Conservation (phyloP, 2,329 filamentous ascomycete species). For the Penicillium sp. region DNA sequence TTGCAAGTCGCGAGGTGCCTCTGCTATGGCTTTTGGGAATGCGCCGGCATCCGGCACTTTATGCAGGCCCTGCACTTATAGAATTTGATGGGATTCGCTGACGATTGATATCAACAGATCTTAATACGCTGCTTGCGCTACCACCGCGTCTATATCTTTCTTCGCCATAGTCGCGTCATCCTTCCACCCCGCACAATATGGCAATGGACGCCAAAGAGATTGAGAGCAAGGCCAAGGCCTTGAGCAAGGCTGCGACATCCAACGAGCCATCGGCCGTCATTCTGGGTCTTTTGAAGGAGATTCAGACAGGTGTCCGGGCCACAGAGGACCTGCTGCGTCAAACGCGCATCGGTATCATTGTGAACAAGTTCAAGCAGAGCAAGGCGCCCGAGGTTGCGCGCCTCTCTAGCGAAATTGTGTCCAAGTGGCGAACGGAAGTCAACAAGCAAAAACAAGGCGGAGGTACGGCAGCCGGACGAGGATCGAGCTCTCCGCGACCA, state of each 20-base stretch:
- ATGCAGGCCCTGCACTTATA: background rate
- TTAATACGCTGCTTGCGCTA: background rate
- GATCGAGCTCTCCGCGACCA: slow-evolving; percentile 46
- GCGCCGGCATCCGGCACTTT: slow-evolving; percentile 4
- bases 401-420: slow-evolving; percentile 78
- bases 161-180: background rate
- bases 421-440: slow-evolving; percentile 59
- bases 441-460: slow-evolving; percentile 50
- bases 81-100: background rate
- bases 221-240: slow-evolving; percentile 71
- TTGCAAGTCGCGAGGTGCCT: background rate
- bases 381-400: slow-evolving; percentile 72
- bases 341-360: slow-evolving; percentile 87
- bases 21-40: slow-evolving; percentile 4
- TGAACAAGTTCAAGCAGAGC: slow-evolving; percentile 82
- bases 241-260: slow-evolving; percentile 75
- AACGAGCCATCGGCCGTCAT: slow-evolving; percentile 75
- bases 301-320: slow-evolving; percentile 78
- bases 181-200: slow-evolving; percentile 9
- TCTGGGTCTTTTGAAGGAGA: slow-evolving; percentile 71
- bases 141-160: background rate
- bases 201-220: slow-evolving; percentile 82
- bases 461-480: slow-evolving; percentile 41
- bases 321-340: slow-evolving; percentile 88
- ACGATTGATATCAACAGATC: background rate